Evolutionary conservation across 345 rosid species (phyloP).

Genomic region (Dimocarpus longan): DNA sequence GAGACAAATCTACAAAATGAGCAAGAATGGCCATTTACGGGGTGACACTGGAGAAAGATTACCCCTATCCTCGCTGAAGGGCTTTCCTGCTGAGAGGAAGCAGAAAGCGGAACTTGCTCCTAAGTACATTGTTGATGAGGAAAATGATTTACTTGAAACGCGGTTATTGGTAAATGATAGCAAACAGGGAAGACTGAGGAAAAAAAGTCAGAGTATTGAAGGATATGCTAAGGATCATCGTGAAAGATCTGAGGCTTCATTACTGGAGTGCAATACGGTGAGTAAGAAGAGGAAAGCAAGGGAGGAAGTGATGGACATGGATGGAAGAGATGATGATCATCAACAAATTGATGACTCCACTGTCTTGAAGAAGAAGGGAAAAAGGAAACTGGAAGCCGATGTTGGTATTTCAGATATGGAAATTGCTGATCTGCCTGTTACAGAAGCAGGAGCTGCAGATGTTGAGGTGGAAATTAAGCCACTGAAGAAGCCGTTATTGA

Average conservation of each 20-base stretch:
- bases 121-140: slow-evolving; percentile 46
- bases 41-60: slow-evolving; percentile 53
- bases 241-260: slow-evolving; percentile 56
- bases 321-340: slow-evolving; percentile 45
- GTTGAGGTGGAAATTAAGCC: slow-evolving; percentile 71
- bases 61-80: slow-evolving; percentile 43
- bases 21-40: slow-evolving; percentile 53
- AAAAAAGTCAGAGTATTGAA: slow-evolving; percentile 54
- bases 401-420: slow-evolving; percentile 51
- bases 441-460: slow-evolving; percentile 50
- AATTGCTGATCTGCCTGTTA: slow-evolving; percentile 47
- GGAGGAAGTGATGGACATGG: slow-evolving; percentile 48
- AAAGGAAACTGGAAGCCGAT: slow-evolving; percentile 65
- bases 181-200: slow-evolving; percentile 40
- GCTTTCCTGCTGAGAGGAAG: slow-evolving; percentile 53
- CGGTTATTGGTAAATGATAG: slow-evolving; percentile 42
- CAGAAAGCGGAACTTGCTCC: slow-evolving; percentile 44
- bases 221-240: slow-evolving; percentile 39
- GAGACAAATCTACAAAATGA: slow-evolving; percentile 36
- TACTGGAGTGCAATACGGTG: slow-evolving; percentile 56
- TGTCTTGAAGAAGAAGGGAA: slow-evolving; percentile 66
- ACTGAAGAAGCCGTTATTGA: slow-evolving; percentile 81
- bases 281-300: slow-evolving; percentile 70
- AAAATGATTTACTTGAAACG: slow-evolving; percentile 51
- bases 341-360: slow-evolving; percentile 49